Evolutionary conservation across 768 basidiomycete genomes (phyloP).

Genomic region (Lactarius hengduanensis): DNA sequence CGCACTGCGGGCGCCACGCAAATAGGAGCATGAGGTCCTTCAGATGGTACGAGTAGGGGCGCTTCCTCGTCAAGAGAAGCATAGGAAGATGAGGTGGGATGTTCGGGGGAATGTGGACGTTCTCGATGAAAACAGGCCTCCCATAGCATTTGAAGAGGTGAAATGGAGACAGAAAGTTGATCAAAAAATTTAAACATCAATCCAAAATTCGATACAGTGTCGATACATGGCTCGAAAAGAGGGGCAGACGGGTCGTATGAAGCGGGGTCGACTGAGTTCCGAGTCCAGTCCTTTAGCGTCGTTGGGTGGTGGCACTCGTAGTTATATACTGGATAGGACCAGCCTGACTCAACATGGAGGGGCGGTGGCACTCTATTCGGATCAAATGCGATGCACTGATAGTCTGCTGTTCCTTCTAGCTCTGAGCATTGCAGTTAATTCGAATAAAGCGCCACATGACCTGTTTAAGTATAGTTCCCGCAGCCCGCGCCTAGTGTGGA

Average conservation of each 20-base stretch:
- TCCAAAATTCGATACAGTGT: not conserved
- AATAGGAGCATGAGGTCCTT: not conserved
- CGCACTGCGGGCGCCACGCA: not conserved
- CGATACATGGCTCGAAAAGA: constrained; percentile 2
- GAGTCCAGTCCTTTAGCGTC: constrained; percentile 6
- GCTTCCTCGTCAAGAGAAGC: constrained; percentile 18
- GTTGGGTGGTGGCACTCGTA: not conserved
- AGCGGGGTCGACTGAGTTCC: not conserved
- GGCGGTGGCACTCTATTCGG: constrained; percentile 11
- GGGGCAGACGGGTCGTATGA: constrained; percentile 6
- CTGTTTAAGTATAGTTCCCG: constrained; percentile 2
- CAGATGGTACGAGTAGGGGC: constrained; percentile 9
- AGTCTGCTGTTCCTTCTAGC: not conserved
- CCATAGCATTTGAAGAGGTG: constrained; percentile 11
- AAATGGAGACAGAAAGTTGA: not conserved
- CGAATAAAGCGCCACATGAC: not conserved
- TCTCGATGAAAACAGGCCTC: constrained; percentile 1
- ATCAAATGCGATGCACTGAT: not conserved
- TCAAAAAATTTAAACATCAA: constrained; percentile 10
- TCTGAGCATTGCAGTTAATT: not conserved
- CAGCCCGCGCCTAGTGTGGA: too few relatives aligned
- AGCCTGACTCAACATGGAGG: constrained; percentile 9
- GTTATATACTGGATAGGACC: constrained; percentile 1
- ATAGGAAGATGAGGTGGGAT: not conserved
- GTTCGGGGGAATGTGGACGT: constrained; percentile 2